Evolutionary conservation across 768 basidiomycete species (phyloP).

Genomic region (Hygrophorus pudorinus): DNA sequence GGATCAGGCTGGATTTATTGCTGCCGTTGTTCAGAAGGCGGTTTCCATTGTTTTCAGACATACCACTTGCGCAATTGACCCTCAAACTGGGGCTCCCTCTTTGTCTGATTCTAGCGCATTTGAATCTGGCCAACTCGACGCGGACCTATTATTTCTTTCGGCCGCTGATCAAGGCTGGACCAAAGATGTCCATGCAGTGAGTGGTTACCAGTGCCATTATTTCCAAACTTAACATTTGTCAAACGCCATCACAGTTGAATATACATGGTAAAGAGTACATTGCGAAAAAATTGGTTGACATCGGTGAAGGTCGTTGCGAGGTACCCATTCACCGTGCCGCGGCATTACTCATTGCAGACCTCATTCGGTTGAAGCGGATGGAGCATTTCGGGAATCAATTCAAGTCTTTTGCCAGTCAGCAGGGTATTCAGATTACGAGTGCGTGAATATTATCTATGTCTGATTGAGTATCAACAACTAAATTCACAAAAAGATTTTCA

Average conservation of each 20-base stretch:
- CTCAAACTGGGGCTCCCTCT: neutral
- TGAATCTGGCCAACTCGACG: neutral
- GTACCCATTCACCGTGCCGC: neutral
- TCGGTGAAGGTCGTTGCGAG: neutral
- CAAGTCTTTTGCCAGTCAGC: neutral
- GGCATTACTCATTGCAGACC: neutral
- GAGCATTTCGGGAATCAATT: neutral
- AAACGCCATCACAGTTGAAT: neutral
- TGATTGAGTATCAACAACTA: neutral
- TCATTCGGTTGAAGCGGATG: neutral
- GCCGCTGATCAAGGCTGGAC: neutral
- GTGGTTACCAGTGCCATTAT: neutral
- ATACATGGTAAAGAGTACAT: neutral
- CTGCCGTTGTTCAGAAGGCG: neutral
- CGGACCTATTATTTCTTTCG: neutral
- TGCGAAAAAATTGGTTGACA: slow-evolving; percentile 1
- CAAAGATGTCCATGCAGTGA: slow-evolving; percentile 2
- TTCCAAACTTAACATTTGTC: neutral
- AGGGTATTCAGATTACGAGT: neutral
- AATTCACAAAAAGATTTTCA: neutral
- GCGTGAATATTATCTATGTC: neutral
- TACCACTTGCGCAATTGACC: neutral
- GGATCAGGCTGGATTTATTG: neutral
- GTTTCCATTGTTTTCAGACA: neutral
- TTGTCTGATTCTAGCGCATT: neutral